Conservation (phyloP, 140 eudicot genomes). For the Artemisia princeps region DNA sequence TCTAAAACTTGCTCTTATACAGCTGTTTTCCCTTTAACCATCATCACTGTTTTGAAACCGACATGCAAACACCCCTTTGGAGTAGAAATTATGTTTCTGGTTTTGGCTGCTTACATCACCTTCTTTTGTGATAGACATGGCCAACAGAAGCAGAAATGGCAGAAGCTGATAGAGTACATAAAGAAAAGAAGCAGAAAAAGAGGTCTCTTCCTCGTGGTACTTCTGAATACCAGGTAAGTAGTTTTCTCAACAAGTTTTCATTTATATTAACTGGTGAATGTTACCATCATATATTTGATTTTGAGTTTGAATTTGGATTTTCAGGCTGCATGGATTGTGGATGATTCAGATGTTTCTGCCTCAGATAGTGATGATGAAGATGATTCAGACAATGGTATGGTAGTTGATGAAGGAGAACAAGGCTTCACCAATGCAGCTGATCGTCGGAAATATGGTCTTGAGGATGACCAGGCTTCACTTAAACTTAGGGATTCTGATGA, state of each 20-base stretch:
- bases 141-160: slow-evolving; percentile 98
- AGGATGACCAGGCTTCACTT: slow-evolving; percentile 74
- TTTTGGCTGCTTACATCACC: slow-evolving; percentile 7
- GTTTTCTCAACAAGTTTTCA: background rate
- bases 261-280: background rate
- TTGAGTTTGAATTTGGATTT: slow-evolving; percentile 6
- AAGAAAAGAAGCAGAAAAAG: slow-evolving; percentile 62
- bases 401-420: slow-evolving; percentile 53
- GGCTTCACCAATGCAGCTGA: slow-evolving; percentile 31
- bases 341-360: slow-evolving; percentile 70
- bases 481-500: slow-evolving; percentile 64
- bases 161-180: slow-evolving; percentile 68
- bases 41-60: no score
- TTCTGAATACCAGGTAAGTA: slow-evolving; percentile 82
- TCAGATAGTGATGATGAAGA: slow-evolving; percentile 45
- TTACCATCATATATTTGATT: background rate
- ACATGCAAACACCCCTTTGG: no score
- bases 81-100: background rate
- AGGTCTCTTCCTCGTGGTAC: slow-evolving; percentile 73
- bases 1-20: no score
- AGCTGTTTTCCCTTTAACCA: no score
- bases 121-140: slow-evolving; percentile 59
- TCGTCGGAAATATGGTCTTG: slow-evolving; percentile 44
- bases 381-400: slow-evolving; percentile 71
- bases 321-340: slow-evolving; percentile 97